Percentiles rank a stretch among this genome's conserved stretches.
phyloP scores from a whole-genome alignment of 2,329 filamentous ascomycete species.

The Penicillium thymicola region DNA sequence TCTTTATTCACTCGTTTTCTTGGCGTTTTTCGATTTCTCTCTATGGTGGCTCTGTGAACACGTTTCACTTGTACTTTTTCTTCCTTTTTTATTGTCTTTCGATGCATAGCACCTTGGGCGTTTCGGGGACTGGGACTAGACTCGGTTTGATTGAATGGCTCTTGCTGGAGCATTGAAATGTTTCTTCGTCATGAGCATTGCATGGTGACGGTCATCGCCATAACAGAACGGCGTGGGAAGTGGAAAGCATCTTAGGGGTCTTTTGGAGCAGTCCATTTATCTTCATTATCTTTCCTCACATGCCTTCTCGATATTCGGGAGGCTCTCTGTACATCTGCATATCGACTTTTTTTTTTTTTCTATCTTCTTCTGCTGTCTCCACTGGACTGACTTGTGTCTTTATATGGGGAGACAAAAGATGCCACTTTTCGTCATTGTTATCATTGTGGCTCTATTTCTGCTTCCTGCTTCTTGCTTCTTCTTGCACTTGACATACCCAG shows the following conservation, averaged over 20 bases:
- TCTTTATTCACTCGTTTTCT: constrained; percentile 1
- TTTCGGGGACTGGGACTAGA: constrained; percentile 36
- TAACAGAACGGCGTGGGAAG: constrained; percentile 28
- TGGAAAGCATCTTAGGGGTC: constrained; percentile 31
- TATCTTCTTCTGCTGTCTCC: constrained; percentile 13
- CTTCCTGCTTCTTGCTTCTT: constrained; percentile 12
- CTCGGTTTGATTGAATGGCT: constrained; percentile 35
- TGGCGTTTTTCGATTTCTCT: constrained; percentile 9
- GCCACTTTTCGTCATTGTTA: not conserved
- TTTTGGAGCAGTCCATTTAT: constrained; percentile 30
- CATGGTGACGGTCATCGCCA: constrained; percentile 29
- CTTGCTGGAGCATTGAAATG: constrained; percentile 31
- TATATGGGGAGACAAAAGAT: not conserved
- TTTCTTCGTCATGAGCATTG: constrained; percentile 31
- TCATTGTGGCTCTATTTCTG: constrained; percentile 10
- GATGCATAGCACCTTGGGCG: constrained; percentile 40
- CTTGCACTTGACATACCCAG: constrained; percentile 18
- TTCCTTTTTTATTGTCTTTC: constrained; percentile 26
- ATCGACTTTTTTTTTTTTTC: constrained; percentile 16
- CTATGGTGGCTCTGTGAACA: constrained; percentile 17
- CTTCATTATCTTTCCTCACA: constrained; percentile 9
- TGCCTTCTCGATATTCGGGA: constrained; percentile 2
- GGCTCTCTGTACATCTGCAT: constrained; percentile 14
- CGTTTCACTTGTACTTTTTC: constrained; percentile 24
- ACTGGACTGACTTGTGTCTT: constrained; percentile 13